Evolutionary conservation across 2,329 filamentous ascomycete genomes (phyloP).

Genomic region (Hypoxylon sp.): DNA sequence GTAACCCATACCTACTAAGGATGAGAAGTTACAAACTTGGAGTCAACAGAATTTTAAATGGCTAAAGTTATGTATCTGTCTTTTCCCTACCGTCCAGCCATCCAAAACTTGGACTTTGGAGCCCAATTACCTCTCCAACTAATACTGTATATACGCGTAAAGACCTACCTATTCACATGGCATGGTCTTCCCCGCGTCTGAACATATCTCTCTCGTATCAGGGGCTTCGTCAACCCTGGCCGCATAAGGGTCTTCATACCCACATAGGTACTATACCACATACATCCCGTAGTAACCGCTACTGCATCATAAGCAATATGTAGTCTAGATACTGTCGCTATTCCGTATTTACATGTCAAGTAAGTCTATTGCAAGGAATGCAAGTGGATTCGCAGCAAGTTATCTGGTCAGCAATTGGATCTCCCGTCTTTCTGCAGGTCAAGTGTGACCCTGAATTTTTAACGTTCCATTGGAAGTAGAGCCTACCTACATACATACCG

Average conservation of each 20-base stretch:
- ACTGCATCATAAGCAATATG: constrained; percentile 34
- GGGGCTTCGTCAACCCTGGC: constrained; percentile 28
- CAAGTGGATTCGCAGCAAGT: constrained; percentile 26
- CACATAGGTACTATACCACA: constrained; percentile 33
- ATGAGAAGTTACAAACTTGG: constrained; percentile 1
- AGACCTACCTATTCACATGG: constrained; percentile 5
- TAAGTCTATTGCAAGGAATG: constrained; percentile 19
- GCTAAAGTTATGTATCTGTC: not conserved
- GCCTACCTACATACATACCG: constrained; percentile 29
- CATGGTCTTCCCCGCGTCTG: constrained; percentile 31
- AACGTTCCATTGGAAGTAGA: constrained; percentile 32
- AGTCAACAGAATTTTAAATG: not conserved
- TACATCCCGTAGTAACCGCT: constrained; percentile 30
- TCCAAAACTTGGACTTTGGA: not conserved
- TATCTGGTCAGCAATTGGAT: constrained; percentile 28
- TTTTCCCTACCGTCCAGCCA: not conserved
- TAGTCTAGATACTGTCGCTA: constrained; percentile 27
- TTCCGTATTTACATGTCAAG: constrained; percentile 28
- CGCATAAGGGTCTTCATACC: constrained; percentile 35
- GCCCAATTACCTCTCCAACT: not conserved
- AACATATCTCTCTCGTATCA: constrained; percentile 24
- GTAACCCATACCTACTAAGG: constrained; percentile 18
- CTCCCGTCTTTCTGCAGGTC: constrained; percentile 23
- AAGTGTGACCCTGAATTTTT: constrained; percentile 39
- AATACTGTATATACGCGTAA: not conserved